These are phyloP conservation scores for Willaertia magna DNA, from an alignment of 208 protist genomes.

Conservation along the genomic window DNA sequence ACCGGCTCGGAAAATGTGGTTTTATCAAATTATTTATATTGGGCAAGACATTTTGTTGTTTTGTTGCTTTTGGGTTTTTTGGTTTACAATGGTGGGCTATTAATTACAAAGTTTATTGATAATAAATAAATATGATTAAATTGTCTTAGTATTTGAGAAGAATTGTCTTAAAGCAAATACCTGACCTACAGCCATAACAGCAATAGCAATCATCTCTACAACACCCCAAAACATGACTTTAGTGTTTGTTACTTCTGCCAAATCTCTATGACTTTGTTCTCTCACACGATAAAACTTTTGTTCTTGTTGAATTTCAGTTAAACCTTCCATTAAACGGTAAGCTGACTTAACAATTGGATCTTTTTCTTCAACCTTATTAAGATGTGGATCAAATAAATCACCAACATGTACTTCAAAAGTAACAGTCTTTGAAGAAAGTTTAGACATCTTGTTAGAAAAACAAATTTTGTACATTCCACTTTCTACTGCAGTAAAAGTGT, in stretches of 20 bases:
- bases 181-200: conserved; percentile 48
- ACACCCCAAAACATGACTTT: conserved; percentile 59
- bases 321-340: conserved; percentile 42
- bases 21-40: too few relatives aligned
- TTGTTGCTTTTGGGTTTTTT: too few relatives aligned
- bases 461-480: conserved; percentile 56
- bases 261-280: conserved; percentile 50
- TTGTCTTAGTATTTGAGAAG: conserved; percentile 36
- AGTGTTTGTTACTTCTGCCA: conserved; percentile 58
- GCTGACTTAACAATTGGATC: conserved; percentile 50
- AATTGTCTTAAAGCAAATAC: conserved; percentile 53
- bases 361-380: background rate
- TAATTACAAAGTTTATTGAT: too few relatives aligned
- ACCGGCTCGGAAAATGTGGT: too few relatives aligned
- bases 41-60: too few relatives aligned
- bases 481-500: conserved; percentile 54
- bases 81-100: too few relatives aligned
- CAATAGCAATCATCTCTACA: conserved; percentile 50
- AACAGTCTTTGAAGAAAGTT: conserved; percentile 55
- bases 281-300: conserved; percentile 50
- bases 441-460: conserved; percentile 70
- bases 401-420: conserved; percentile 50
- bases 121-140: too few relatives aligned
- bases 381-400: conserved; percentile 11
- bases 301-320: conserved; percentile 54